A percentile compares a stretch with the other conserved stretches of the same genome.
These are phyloP conservation scores for Podospora fimiseda DNA, from an alignment of 495 filamentous ascomycete genomes.

Conservation along the genomic window DNA sequence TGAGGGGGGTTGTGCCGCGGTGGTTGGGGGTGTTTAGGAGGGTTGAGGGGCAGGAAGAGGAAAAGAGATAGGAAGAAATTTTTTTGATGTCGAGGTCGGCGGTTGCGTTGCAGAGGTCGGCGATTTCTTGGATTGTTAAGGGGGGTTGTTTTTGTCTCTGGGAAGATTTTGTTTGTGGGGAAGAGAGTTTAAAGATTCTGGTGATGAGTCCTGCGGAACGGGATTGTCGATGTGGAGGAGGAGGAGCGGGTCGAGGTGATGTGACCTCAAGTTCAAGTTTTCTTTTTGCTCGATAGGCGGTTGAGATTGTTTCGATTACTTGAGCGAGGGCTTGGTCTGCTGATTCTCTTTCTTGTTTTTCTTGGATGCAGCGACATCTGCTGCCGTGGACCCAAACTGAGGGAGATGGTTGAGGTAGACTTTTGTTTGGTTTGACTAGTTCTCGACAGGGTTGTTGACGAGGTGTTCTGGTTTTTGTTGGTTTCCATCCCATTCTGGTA, in stretches of 20 bases:
- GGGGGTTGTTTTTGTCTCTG: background rate
- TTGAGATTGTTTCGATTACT: background rate
- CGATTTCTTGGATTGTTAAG: conserved; percentile 1
- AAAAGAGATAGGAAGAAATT: conserved; percentile 11
- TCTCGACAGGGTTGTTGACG: background rate
- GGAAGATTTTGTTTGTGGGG: background rate
- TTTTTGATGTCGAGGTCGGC: conserved; percentile 18
- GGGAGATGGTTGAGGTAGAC: background rate
- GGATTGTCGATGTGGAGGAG: background rate
- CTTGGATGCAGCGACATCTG: background rate
- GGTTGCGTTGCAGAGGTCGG: conserved; percentile 17
- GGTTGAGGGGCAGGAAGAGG: background rate
- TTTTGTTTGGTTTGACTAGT: background rate
- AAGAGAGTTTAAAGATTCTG: background rate
- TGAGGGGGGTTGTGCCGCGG: conserved; percentile 12
- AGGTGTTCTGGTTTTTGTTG: conserved; percentile 4
- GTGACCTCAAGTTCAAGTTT: background rate
- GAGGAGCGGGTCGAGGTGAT: background rate
- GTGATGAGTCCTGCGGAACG: background rate
- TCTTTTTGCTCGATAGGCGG: background rate
- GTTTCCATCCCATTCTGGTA: conserved; percentile 2
- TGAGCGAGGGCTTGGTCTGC: background rate
- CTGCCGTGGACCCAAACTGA: conserved; percentile 1
- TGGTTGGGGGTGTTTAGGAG: conserved; percentile 12
- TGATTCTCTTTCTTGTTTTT: background rate